Evolutionary conservation across 108 stramenopile species (phyloP).

Genomic region (Fragilaria crotonensis): DNA sequence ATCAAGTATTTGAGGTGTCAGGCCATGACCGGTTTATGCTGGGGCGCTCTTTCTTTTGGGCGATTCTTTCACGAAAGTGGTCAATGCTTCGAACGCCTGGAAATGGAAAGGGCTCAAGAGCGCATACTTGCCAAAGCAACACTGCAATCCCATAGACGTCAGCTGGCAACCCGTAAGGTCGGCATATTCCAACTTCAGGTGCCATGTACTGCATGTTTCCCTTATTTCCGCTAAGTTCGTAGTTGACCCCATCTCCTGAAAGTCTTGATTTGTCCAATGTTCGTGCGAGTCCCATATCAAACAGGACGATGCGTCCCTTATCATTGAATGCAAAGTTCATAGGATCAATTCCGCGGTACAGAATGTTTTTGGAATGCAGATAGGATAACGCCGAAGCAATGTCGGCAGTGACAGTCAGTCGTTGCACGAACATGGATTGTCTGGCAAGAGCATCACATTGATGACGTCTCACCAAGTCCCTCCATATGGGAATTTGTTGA

Average conservation of each 20-base stretch:
- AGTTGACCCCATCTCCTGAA: neutral
- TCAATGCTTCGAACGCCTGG: no score
- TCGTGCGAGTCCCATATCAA: neutral
- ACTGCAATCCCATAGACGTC: slow-evolving; percentile 54
- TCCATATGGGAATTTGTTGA: slow-evolving; percentile 56
- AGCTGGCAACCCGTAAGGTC: slow-evolving; percentile 47
- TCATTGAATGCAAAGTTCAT: neutral
- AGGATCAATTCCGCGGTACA: neutral
- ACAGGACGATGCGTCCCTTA: neutral
- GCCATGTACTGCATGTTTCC: slow-evolving; percentile 35
- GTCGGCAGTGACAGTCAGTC: neutral
- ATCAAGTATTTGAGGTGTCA: no score
- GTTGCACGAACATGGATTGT: no score
- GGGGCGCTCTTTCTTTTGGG: no score
- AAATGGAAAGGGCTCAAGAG: no score
- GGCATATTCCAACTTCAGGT: slow-evolving; percentile 40
- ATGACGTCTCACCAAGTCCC: slow-evolving; percentile 18
- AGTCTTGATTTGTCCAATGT: no score
- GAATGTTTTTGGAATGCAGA: neutral
- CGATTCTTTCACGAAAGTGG: no score
- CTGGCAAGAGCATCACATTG: no score
- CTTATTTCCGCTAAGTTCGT: neutral
- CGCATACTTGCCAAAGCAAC: slow-evolving; percentile 45
- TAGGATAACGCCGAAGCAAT: neutral
- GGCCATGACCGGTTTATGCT: no score